Conservation (phyloP, 139 green algal species). For the Chlamydomonas urium region DNA sequence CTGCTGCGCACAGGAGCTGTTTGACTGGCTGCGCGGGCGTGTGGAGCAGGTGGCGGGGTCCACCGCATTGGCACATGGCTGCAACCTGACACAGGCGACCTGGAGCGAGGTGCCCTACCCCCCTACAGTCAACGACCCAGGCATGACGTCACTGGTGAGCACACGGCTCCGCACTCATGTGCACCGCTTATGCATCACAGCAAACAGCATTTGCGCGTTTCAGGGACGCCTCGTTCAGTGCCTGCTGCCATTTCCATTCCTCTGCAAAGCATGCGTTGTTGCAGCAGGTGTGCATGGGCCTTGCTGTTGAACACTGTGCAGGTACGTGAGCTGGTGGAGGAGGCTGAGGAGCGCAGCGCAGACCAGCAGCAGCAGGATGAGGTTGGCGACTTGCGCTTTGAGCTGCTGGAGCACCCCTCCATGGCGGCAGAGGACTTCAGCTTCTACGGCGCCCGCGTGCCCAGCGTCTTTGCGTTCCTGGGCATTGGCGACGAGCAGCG, state of each 20-base stretch:
- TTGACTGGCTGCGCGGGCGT: slow-evolving; percentile 5
- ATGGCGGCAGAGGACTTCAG: slow-evolving; percentile 80
- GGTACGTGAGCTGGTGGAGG: slow-evolving; percentile 6
- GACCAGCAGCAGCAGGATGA: too few relatives aligned
- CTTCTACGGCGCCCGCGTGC: slow-evolving; percentile 61
- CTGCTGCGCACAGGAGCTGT: slow-evolving; percentile 8
- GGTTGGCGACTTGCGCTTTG: too few relatives aligned
- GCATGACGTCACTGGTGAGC: slow-evolving; percentile 13
- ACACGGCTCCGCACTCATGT: too few relatives aligned
- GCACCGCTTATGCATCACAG: too few relatives aligned
- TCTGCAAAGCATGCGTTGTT: too few relatives aligned
- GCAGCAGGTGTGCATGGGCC: too few relatives aligned
- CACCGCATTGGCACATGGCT: slow-evolving; percentile 47
- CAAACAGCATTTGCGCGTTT: too few relatives aligned
- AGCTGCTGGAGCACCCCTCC: slow-evolving; percentile 16
- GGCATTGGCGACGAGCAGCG: slow-evolving; percentile 63
- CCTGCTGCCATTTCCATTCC: too few relatives aligned
- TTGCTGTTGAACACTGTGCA: too few relatives aligned
- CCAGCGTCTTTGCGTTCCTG: slow-evolving; percentile 69
- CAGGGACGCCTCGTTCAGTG: too few relatives aligned
- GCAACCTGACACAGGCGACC: slow-evolving; percentile 46
- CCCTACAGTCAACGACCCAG: slow-evolving; percentile 66
- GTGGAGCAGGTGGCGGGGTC: slow-evolving; percentile 8
- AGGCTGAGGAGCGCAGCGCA: neutral
- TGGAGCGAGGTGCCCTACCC: slow-evolving; percentile 67